phyloP scores from a whole-genome alignment of 75 land plant species.

The Ceratopteris richardii region DNA sequence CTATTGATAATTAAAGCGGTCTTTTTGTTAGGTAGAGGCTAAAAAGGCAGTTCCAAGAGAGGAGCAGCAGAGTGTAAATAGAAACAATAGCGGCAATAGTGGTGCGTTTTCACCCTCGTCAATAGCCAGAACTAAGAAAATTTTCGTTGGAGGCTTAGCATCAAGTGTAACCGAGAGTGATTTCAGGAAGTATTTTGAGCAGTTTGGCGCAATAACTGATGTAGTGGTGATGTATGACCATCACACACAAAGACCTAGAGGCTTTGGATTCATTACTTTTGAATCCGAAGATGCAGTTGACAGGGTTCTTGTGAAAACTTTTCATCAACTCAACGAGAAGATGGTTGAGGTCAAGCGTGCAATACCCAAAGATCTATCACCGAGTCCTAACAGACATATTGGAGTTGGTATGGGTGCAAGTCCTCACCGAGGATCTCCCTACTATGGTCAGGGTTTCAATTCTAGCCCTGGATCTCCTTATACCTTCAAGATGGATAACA shows the following conservation, averaged over 20 bases:
- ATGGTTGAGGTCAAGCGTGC: slow-evolving; percentile 98
- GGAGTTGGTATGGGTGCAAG: slow-evolving; percentile 21
- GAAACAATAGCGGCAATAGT: slow-evolving; percentile 28
- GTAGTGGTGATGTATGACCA: slow-evolving; percentile 99
- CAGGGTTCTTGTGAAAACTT: slow-evolving; percentile 68
- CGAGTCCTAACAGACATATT: slow-evolving; percentile 47
- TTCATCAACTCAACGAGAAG: slow-evolving; percentile 96
- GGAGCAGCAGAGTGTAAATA: slow-evolving; percentile 63
- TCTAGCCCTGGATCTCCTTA: background rate
- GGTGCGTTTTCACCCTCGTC: slow-evolving; percentile 52
- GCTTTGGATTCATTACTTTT: slow-evolving; percentile 94
- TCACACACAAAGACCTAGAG: slow-evolving; percentile 93
- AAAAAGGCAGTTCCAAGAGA: slow-evolving; percentile 98
- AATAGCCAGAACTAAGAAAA: slow-evolving; percentile 80
- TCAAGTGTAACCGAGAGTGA: slow-evolving; percentile 90
- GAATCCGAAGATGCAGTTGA: slow-evolving; percentile 98
- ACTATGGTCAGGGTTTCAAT: slow-evolving; percentile 14
- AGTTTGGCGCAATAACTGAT: slow-evolving; percentile 93
- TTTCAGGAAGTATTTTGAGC: slow-evolving; percentile 92
- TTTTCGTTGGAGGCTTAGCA: slow-evolving; percentile 98
- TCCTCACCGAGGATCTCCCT: slow-evolving; percentile 4
- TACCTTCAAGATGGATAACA: slow-evolving; percentile 17
- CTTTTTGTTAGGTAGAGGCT: slow-evolving; percentile 75
- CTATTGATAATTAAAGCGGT: background rate
- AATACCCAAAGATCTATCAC: slow-evolving; percentile 85